These are phyloP conservation scores for Stromatinia cepivora DNA, from an alignment of 2,329 filamentous ascomycete species.

Conservation along the genomic window DNA sequence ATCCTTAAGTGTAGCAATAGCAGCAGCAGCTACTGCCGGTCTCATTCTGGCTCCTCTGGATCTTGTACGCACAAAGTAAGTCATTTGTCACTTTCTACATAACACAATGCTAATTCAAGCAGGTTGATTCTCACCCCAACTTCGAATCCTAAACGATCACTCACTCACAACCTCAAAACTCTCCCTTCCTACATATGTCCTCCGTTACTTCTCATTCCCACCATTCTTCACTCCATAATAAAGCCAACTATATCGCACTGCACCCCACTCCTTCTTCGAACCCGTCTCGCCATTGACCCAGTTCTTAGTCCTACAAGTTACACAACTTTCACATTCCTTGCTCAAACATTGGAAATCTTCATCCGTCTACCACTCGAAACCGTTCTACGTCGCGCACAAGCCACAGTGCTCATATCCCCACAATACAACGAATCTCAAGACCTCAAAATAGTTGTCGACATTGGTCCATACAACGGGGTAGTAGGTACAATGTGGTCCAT, in stretches of 20 bases:
- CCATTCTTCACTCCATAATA: slow-evolving; percentile 79
- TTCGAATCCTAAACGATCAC: slow-evolving; percentile 73
- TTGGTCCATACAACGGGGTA: slow-evolving; percentile 81
- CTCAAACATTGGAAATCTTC: slow-evolving; percentile 77
- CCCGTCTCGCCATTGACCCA: slow-evolving; percentile 81
- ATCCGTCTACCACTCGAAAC: slow-evolving; percentile 90
- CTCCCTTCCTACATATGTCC: slow-evolving; percentile 78
- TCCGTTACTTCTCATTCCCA: slow-evolving; percentile 73
- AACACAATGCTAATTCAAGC: slow-evolving; percentile 37
- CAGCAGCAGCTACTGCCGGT: slow-evolving; percentile 69
- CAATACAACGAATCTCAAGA: slow-evolving; percentile 23
- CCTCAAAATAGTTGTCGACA: slow-evolving; percentile 69
- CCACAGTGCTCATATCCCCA: slow-evolving; percentile 58
- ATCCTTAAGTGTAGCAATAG: slow-evolving; percentile 71
- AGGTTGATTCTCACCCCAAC: slow-evolving; percentile 82
- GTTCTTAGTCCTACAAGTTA: slow-evolving; percentile 79
- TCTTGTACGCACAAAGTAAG: slow-evolving; percentile 72
- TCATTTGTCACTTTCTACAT: not conserved
- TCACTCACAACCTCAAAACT: slow-evolving; percentile 68
- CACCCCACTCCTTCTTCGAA: slow-evolving; percentile 80
- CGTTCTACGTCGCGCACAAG: slow-evolving; percentile 83
- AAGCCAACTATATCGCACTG: slow-evolving; percentile 81
- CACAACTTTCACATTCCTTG: slow-evolving; percentile 77
- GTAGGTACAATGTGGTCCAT: slow-evolving; percentile 91
- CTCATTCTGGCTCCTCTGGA: slow-evolving; percentile 84